These are phyloP conservation scores for Starmerella tilneyi DNA, from an alignment of 805 yeast species.

Conservation along the genomic window DNA sequence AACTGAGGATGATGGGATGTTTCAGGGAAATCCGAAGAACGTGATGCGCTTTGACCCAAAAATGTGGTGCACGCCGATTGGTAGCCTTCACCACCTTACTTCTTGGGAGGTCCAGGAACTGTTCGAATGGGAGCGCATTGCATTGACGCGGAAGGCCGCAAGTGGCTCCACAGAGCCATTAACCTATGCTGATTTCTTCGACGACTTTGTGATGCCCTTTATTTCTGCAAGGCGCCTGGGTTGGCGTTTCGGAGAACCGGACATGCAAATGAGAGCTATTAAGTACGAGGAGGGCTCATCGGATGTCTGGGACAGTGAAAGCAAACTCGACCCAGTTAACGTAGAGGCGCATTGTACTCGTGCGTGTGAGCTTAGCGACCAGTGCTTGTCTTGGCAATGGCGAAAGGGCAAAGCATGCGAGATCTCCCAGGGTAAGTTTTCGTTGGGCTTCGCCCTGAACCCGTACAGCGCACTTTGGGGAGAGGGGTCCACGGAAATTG, in stretches of 20 bases:
- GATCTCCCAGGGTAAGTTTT: conserved; percentile 10
- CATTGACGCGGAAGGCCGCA: conserved; percentile 2
- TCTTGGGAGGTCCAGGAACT: conserved; percentile 28
- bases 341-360: conserved; percentile 10
- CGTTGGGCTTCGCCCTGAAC: conserved; percentile 18
- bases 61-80: conserved; percentile 29
- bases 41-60: conserved; percentile 16
- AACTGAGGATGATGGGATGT: conserved; percentile 12
- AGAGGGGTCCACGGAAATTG: conserved; percentile 5
- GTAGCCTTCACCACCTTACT: conserved; percentile 30
- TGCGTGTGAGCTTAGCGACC: conserved; percentile 11
- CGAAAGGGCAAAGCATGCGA: conserved; percentile 13
- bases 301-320: neutral
- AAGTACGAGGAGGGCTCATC: neutral
- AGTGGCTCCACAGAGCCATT: conserved; percentile 11
- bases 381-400: conserved; percentile 22
- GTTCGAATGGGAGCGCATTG: conserved; percentile 27
- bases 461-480: neutral
- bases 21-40: conserved; percentile 31
- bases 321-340: conserved; percentile 11
- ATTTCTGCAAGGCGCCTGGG: conserved; percentile 21
- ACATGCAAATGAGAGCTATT: neutral
- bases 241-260: conserved; percentile 23
- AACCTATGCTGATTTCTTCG: conserved; percentile 28
- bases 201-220: conserved; percentile 29